Evolutionary conservation across 495 filamentous ascomycete species (phyloP).

Genomic region (Hypoxylon lienhwacheense): DNA sequence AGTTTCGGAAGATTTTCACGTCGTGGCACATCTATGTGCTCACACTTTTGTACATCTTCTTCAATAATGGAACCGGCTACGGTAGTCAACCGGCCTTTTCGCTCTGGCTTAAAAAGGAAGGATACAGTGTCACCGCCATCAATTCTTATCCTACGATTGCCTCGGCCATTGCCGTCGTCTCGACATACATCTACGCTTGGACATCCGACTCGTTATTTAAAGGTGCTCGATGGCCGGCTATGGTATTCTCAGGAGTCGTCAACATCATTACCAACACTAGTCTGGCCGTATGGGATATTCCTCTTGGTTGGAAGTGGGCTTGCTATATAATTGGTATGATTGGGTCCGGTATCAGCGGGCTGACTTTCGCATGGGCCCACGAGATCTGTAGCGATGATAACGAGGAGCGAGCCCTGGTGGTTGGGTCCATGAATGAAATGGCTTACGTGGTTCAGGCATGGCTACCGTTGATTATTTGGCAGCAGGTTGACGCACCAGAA

Average conservation of each 20-base stretch:
- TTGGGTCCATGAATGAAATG: conserved; percentile 49
- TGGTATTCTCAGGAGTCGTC: conserved; percentile 45
- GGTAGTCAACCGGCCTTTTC: conserved; percentile 41
- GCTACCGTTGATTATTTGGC: conserved; percentile 52
- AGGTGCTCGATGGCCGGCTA: conserved; percentile 58
- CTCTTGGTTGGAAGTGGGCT: conserved; percentile 50
- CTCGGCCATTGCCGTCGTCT: conserved; percentile 48
- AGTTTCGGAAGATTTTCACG: conserved; percentile 45
- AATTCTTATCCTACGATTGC: conserved; percentile 53
- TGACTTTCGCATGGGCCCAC: conserved; percentile 55
- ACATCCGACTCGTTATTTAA: conserved; percentile 54
- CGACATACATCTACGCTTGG: conserved; percentile 48
- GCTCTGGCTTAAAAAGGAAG: conserved; percentile 44
- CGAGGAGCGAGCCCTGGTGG: conserved; percentile 58
- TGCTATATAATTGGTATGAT: conserved; percentile 52
- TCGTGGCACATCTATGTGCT: conserved; percentile 51
- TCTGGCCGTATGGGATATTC: conserved; percentile 48
- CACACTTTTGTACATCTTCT: conserved; percentile 44
- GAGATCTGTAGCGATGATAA: conserved; percentile 55
- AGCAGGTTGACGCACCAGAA: conserved; percentile 49
- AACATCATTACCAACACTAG: conserved; percentile 47
- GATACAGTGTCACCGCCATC: conserved; percentile 40
- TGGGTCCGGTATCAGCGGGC: conserved; percentile 40
- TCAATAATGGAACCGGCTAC: conserved; percentile 39
- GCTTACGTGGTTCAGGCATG: conserved; percentile 48